Base-by-base conservation (phyloP, 305 asterid genomes). In the Solanum aculeatissimum region DNA sequence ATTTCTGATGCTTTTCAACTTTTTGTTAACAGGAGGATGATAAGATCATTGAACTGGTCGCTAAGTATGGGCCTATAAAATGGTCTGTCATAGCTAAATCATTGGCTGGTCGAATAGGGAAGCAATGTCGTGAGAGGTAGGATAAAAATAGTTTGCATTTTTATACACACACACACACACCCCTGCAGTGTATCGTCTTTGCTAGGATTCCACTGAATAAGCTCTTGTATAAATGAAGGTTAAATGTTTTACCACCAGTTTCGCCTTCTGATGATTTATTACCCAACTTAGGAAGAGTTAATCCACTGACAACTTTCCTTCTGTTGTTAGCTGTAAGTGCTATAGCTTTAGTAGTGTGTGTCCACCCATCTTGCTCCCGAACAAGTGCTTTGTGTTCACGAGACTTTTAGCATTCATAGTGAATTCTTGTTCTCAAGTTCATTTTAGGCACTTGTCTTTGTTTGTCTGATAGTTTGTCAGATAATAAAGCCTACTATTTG, bases 81-180 rank as follows among this genome's bases (percentile, higher is more conserved):
- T 97, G 99, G 99, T 97, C 99, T 72, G 89, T 91, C 89, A 97
- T 97, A 89, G 98, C 98, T 72, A 93, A 91, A 88, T 92, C 97
- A 45, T 92, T 97, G 89, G 95, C 97, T 51, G 99, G 99, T 86
- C 96, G 99, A 89, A 97, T 97, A 35, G 99, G 99, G 90, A 97
- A 97, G 91, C 99, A 97, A 89, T 97, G 99, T 86, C 98, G 99
- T 71, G 99, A 97, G 90, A 97, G 99, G 99, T 97, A 91, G 85
- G 54, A 69, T 87, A 78, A 23, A 62, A 86, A 68, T 87, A 69
- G 53, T n/a, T 60, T 57, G 53, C 18, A 57, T 60, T 25, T 74
- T 35, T 55, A 82, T 58, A 21, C 14, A 40, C 15, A 65, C 65
- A 14, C 18, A 68, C 85, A 54, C 8, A n/a, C n/a, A n/a, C n/a